Evolutionary conservation across 805 yeast species (phyloP).

Genomic region (Kurtzmaniella fragi): DNA sequence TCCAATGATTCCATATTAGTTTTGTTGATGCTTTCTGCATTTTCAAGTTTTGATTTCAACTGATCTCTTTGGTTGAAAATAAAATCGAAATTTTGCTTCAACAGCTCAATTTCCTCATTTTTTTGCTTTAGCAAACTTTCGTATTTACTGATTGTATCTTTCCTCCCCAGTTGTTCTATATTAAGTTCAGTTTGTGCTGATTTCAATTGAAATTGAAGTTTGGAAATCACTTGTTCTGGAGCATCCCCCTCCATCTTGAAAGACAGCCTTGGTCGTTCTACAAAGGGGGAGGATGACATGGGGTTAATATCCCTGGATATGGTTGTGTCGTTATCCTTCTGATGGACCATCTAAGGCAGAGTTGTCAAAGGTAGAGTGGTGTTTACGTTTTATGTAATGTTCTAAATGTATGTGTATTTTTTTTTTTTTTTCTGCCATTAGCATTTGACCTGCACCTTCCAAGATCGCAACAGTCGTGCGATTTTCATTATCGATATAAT

Average conservation of each 20-base stretch:
- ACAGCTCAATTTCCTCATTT: constrained; percentile 24
- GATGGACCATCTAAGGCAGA: too few relatives aligned
- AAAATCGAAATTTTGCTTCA: constrained; percentile 33
- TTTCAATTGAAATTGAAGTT: constrained; percentile 28
- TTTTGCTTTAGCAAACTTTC: constrained; percentile 26
- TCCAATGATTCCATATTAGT: constrained; percentile 13
- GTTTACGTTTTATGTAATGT: too few relatives aligned
- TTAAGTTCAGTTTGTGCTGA: constrained; percentile 29
- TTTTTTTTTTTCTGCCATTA: too few relatives aligned
- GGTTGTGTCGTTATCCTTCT: background rate
- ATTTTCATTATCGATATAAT: too few relatives aligned
- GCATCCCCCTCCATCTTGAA: constrained; percentile 7
- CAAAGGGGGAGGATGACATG: constrained; percentile 18
- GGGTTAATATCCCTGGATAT: background rate
- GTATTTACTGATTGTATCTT: constrained; percentile 16
- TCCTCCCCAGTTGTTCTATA: constrained; percentile 23
- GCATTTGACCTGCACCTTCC: too few relatives aligned
- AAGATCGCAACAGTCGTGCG: too few relatives aligned
- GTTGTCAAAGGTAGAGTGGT: too few relatives aligned
- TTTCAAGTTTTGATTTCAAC: constrained; percentile 25
- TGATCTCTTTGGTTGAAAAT: constrained; percentile 29
- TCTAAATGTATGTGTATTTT: too few relatives aligned
- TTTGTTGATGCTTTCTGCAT: constrained; percentile 23
- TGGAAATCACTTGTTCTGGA: constrained; percentile 16
- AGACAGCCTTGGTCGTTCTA: constrained; percentile 16